phyloP scores from a whole-genome alignment of 345 rosid genomes.

The Aquilaria malaccensis region DNA sequence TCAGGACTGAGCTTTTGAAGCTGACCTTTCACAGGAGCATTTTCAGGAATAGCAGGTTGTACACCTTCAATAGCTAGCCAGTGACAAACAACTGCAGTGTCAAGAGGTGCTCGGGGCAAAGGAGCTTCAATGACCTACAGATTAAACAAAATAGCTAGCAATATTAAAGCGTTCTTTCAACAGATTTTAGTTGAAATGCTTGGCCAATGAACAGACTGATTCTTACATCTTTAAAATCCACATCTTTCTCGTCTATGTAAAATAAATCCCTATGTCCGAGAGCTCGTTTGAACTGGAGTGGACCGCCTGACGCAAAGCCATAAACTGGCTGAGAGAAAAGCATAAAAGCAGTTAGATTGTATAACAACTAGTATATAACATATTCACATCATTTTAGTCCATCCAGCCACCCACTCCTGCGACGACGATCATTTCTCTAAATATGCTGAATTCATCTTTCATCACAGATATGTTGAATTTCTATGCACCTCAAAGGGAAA shows the following conservation, averaged over 20 bases:
- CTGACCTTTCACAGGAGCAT: conserved; percentile 83
- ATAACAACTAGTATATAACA: background rate
- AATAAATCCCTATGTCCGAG: conserved; percentile 84
- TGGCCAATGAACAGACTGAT: conserved; percentile 8
- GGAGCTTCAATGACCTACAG: conserved; percentile 91
- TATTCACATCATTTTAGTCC: background rate
- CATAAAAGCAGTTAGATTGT: conserved; percentile 15
- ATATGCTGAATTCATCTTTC: conserved; percentile 4
- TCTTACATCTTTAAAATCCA: conserved; percentile 94
- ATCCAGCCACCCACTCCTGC: background rate
- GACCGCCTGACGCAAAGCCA: conserved; percentile 75
- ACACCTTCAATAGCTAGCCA: conserved; percentile 99
- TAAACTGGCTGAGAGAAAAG: conserved; percentile 64
- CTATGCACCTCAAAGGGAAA: too few species aligned
- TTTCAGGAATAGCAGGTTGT: conserved; percentile 95
- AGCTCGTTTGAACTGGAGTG: conserved; percentile 81
- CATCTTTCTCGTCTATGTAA: conserved; percentile 85
- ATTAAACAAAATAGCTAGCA: conserved; percentile 12
- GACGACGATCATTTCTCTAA: background rate
- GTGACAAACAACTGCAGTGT: conserved; percentile 73
- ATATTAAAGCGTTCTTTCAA: conserved; percentile 5
- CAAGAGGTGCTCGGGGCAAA: conserved; percentile 93
- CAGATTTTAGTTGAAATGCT: conserved; percentile 1
- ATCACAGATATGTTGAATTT: background rate
- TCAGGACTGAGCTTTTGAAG: conserved; percentile 5